These are phyloP conservation scores for Acarospora socialis DNA, from an alignment of 2,329 filamentous ascomycete species.

Conservation along the genomic window DNA sequence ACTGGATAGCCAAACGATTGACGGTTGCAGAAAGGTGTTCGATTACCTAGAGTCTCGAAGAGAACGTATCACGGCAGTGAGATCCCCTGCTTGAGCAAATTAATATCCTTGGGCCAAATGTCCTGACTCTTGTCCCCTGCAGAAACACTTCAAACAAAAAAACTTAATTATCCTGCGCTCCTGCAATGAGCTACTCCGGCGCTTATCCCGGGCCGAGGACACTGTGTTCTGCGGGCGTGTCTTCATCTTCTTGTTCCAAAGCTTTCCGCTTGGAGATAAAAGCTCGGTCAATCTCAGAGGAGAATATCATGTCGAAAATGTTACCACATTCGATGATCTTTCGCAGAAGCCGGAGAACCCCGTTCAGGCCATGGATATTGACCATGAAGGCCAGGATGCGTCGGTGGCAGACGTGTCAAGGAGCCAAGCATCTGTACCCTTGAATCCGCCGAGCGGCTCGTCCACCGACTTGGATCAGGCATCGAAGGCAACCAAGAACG, in stretches of 20 bases:
- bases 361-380: constrained; percentile 52
- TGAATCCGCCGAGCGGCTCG: too few species aligned
- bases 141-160: constrained; percentile 64
- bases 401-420: too few species aligned
- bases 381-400: constrained; percentile 32
- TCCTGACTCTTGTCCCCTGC: constrained; percentile 13
- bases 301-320: constrained; percentile 91
- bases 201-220: constrained; percentile 89
- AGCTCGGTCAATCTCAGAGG: constrained; percentile 94
- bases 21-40: constrained; percentile 80
- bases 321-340: constrained; percentile 64
- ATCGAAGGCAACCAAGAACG: constrained; percentile 30
- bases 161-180: constrained; percentile 79
- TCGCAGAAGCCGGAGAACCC: constrained; percentile 22
- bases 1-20: constrained; percentile 87
- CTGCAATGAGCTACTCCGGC: constrained; percentile 87
- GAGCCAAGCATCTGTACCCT: too few species aligned
- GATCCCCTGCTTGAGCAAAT: constrained; percentile 7
- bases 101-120: constrained; percentile 2
- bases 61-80: constrained; percentile 69
- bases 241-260: constrained; percentile 97
- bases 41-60: constrained; percentile 89
- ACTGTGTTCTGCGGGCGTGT: constrained; percentile 94
- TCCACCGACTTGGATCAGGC: too few species aligned
- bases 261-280: constrained; percentile 89